Evolutionary conservation across 2,329 filamentous ascomycete species (phyloP), one percentile per base, ranked within the genome.

Genomic region (Coniella vitis): DNA sequence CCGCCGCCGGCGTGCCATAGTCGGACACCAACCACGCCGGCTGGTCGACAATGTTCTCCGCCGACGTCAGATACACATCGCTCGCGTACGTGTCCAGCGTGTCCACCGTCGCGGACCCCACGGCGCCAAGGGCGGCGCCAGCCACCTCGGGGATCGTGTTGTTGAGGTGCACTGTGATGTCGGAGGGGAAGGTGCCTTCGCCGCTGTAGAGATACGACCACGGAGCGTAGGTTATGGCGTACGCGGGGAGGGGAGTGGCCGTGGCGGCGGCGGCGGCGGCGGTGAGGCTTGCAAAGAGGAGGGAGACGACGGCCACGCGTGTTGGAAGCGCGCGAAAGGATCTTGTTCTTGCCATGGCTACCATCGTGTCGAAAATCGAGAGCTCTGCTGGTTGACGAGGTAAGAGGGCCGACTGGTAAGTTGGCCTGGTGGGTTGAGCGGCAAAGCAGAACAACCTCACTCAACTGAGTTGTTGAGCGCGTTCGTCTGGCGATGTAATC

Each of bases 171-270:
- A 49, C 48, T 2, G 55, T 42, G 21, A 58, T 43, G 43, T 58
- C 55, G 9, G 56, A 55, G 7, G 56, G 56, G 38, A 52, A 57
- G 40, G 52, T 54, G 9, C 17, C 10, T 45, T 58, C 56, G 44
- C 25, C 38, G 46, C 56, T 57, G 48, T 53, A 36, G 3, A 58
- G 48, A 38, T 58, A 54, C 14, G 50, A 52, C 52, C 53, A 47
- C 21, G 56, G 56, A 0, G 56, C 53, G 32, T 54, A 58, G 16
- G 46, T 39, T 25, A 53, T 36, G 20, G 56, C 56, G 20, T 56
- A 58, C 41, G 39, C 51, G 22, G 56, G 56, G 3, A 58, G 49
- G 12, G 25, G 25, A 10, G 10, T 10, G 25, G 25, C 25, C 5
- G 25, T 10, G 25, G 25, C 25, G 25, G 25, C 25, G 10, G 25